Base-by-base conservation (phyloP, 2,329 filamentous ascomycete species). In the Colletotrichum sp. region DNA sequence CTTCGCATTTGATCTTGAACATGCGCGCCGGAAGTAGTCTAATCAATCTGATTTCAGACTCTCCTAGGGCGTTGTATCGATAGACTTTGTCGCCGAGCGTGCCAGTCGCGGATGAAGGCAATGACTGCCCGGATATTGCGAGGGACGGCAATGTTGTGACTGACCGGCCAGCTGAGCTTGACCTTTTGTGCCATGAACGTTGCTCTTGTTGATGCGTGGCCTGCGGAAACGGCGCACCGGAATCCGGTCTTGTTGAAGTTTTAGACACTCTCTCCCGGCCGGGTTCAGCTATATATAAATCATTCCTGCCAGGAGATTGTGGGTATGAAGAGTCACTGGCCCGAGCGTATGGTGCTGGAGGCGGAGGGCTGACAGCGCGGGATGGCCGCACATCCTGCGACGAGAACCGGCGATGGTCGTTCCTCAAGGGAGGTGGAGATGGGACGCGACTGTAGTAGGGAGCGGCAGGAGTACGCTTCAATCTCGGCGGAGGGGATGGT, bases 1-100 rank as follows among this genome's bases (percentile, higher is more conserved):
- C 30, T 55, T 79, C 64, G 49, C 79, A 79, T 29, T 78, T 65
- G 29, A 80, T 69, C 6, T 63, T 72, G 9, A 71, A 67, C 65
- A 69, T 77, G 11, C 65, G 69, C 30, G 66, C 73, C 3, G 79
- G 79, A 6, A 79, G 59, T 16, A 80, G 70, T 16, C 70, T 39
- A 6, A 80, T 25, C 19, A 79, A 69, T 11, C 79, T 59, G 44
- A 79, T 59, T 19, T 77, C 65, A 2, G 22, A 22, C 13, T 65
- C 72, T 16, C 57, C 39, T 4, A 79, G 16, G 2, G n/a, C 30
- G 27, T 64, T 55, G 67, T 78, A 74, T 11, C 44, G 61, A 15
- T 65, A 72, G 22, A 59, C 1, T 9, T 13, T 72, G 30, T 72
- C 39, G 9, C 69, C 69, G 8, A 72, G 69, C 1, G 44, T 67